phyloP scores from a whole-genome alignment of 768 basidiomycete genomes.

The Suillus paluster region DNA sequence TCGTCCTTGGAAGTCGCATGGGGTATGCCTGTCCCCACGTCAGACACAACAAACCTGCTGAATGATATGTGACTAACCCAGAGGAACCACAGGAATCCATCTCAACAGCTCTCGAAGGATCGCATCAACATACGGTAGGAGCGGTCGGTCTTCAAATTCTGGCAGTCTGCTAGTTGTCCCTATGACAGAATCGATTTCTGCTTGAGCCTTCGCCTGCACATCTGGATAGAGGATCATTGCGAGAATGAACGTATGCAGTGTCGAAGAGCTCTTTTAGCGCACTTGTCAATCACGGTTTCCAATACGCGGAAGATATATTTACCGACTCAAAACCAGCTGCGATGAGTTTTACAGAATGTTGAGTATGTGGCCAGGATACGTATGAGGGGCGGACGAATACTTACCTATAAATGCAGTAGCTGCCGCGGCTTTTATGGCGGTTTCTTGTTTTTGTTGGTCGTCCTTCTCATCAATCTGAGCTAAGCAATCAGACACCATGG shows the following conservation, averaged over 20 bases:
- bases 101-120: conserved; percentile 41
- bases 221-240: conserved; percentile 33
- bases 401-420: conserved; percentile 30
- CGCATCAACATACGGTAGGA: conserved; percentile 47
- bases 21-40: conserved; percentile 23
- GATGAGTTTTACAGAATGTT: background rate
- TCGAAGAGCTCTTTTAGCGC: conserved; percentile 26
- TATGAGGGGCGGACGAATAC: background rate
- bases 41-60: background rate
- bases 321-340: conserved; percentile 32
- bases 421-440: conserved; percentile 31
- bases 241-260: conserved; percentile 28
- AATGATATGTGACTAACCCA: conserved; percentile 19
- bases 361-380: background rate
- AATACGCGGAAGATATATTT: conserved; percentile 1
- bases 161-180: conserved; percentile 25
- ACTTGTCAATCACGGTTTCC: background rate
- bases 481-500: conserved; percentile 32
- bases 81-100: conserved; percentile 30
- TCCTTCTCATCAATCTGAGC: conserved; percentile 19
- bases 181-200: conserved; percentile 32
- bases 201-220: conserved; percentile 28
- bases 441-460: conserved; percentile 20
- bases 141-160: conserved; percentile 26
- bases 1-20: conserved; percentile 29